Conservation (phyloP, 2,329 filamentous ascomycete species). For the Talaromyces sp. region DNA sequence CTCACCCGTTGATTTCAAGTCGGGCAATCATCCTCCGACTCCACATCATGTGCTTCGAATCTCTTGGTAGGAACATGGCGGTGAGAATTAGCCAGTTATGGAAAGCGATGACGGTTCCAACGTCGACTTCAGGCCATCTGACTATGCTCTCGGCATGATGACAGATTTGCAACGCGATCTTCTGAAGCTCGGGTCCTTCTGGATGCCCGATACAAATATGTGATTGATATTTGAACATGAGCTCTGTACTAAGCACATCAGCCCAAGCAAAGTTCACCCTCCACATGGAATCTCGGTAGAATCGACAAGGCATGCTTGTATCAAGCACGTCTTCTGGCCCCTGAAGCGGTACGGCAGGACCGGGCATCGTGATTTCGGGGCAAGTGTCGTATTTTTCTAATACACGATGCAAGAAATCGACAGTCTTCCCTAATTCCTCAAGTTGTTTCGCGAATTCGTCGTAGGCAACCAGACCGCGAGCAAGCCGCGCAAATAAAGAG, state of each 20-base stretch:
- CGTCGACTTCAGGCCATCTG: conserved; percentile 64
- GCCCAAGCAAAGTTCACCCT: conserved; percentile 68
- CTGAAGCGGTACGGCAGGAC: conserved; percentile 50
- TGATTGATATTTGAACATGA: conserved; percentile 77
- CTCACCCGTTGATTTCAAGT: conserved; percentile 75
- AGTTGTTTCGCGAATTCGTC: conserved; percentile 65
- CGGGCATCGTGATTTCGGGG: conserved; percentile 60
- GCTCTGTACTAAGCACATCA: conserved; percentile 72
- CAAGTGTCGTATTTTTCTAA: conserved; percentile 63
- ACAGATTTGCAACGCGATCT: conserved; percentile 65
- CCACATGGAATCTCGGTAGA: conserved; percentile 69
- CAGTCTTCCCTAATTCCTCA: conserved; percentile 43
- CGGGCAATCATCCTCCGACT: conserved; percentile 71
- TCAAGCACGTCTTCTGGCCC: conserved; percentile 66
- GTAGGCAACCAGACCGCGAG: conserved; percentile 58
- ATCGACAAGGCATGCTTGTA: conserved; percentile 63
- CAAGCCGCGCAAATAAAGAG: conserved; percentile 66
- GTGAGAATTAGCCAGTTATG: conserved; percentile 75
- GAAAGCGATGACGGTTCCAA: conserved; percentile 65
- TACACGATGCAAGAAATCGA: conserved; percentile 40
- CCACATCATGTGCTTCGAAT: conserved; percentile 71
- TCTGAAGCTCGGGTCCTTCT: conserved; percentile 51
- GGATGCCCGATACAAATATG: conserved; percentile 52
- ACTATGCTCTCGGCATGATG: conserved; percentile 76
- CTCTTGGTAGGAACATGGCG: conserved; percentile 72